These are phyloP conservation scores for Paramecium sexaurelia DNA, from an alignment of 73 alveolate species.

Conservation along the genomic window DNA sequence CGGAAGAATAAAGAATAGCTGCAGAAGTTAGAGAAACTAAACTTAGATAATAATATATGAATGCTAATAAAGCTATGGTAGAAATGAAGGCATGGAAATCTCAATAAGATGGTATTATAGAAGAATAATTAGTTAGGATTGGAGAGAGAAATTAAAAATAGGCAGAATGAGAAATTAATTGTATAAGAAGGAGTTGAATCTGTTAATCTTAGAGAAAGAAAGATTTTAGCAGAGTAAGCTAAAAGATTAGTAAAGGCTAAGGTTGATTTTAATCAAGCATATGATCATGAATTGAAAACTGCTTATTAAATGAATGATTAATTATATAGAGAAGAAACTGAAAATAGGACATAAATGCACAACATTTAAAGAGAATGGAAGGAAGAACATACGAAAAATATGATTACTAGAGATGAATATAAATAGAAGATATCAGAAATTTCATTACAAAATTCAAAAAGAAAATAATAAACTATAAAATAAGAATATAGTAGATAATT, in stretches of 20 bases:
- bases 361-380: constrained; percentile 82
- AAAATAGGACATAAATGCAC: constrained; percentile 86
- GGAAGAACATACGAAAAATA: constrained; percentile 72
- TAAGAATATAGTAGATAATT: neutral
- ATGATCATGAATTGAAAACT: constrained; percentile 79
- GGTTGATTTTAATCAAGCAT: constrained; percentile 81
- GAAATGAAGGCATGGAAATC: constrained; percentile 97
- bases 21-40: constrained; percentile 95
- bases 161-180: constrained; percentile 89
- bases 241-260: constrained; percentile 80
- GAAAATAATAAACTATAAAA: neutral
- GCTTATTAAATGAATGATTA: constrained; percentile 88
- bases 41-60: constrained; percentile 93
- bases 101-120: constrained; percentile 83
- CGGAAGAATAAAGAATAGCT: constrained; percentile 95
- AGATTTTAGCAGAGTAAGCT: constrained; percentile 81
- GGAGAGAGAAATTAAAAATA: constrained; percentile 95
- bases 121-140: constrained; percentile 69
- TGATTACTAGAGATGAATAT: constrained; percentile 69
- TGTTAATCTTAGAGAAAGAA: constrained; percentile 89
- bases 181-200: constrained; percentile 88
- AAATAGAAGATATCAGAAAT: constrained; percentile 64
- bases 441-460: constrained; percentile 49
- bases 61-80: constrained; percentile 94
- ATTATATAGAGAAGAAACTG: constrained; percentile 84